Base-by-base conservation (phyloP, 257 asterid genomes). In the Striga asiatica region DNA sequence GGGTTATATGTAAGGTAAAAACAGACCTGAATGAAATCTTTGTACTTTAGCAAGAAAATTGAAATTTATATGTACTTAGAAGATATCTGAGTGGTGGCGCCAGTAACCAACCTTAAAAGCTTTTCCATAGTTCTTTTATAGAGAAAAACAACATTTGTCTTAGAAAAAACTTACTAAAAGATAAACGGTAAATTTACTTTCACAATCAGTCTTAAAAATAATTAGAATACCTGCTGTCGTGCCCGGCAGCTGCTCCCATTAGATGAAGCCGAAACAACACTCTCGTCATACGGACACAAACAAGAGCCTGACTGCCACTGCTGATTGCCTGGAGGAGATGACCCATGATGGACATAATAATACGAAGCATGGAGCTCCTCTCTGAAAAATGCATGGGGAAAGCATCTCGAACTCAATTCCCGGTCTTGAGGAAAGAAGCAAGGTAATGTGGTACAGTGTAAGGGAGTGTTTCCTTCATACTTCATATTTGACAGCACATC, bases 291-390 rank as follows among this genome's bases (percentile, higher is more conserved):
- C 32, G 80, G 70, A 43, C 73, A 58, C 53, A 65, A 38, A 59
- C 61, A 62, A 61, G 57, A 58, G 58, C 85, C n/a, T n/a, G n/a
- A n/a, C n/a, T n/a, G n/a, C 74, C 74, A 71, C 27, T 71, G 74
- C 43, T 66, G 83, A 64, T 73, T 64, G 61, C 59, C 49, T 16
- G 81, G 49, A 8, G 83, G 75, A 65, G 82, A 50, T 67, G 55
- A 60, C 31, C 77, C 72, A 5, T 60, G 88, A 64, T 82, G 72
- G 50, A 64, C 28, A 71, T 79, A 71, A 54, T 62, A 77, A 56
- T 63, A 73, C 17, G 88, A 73, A 71, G 80, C 66, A 34, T 58
- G 78, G 46, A 69, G 86, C 68, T 78, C 82, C 70, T 75, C 85
- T 62, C 65, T 66, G 64, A 67, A 68, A 69, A 66, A 59, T 41